These are phyloP conservation scores for Nymphaea colorata DNA, from an alignment of 164 flowering plant species.

Conservation along the genomic window DNA sequence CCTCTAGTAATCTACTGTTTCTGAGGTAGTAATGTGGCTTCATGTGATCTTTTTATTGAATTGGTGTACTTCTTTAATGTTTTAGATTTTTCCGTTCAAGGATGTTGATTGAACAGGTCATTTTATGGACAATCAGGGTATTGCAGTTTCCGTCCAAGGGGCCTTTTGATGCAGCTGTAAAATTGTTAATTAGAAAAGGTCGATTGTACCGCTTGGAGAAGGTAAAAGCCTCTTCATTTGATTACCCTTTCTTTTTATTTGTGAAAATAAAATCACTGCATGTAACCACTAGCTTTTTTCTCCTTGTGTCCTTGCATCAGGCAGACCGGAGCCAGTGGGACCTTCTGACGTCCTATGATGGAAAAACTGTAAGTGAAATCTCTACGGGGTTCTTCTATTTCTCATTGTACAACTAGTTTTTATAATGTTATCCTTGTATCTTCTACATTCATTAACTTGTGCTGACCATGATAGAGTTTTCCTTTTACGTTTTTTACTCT, in stretches of 20 bases:
- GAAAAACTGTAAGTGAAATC: slow-evolving; percentile 46
- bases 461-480: no score
- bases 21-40: no score
- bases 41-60: no score
- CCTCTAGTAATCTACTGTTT: no score
- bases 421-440: no score
- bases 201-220: slow-evolving; percentile 31
- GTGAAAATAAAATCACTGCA: background rate
- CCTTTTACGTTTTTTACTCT: no score
- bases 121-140: slow-evolving; percentile 24
- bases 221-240: slow-evolving; percentile 20
- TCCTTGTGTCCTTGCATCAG: slow-evolving; percentile 12
- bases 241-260: no score
- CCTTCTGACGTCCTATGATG: slow-evolving; percentile 29
- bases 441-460: no score
- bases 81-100: background rate
- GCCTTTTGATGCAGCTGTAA: slow-evolving; percentile 17
- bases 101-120: background rate
- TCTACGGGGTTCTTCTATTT: no score
- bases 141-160: slow-evolving; percentile 29
- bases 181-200: slow-evolving; percentile 18
- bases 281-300: background rate
- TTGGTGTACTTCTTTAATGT: background rate
- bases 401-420: no score
- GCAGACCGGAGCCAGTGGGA: slow-evolving; percentile 47